Conservation (phyloP, 345 rosid genomes). For the Pistacia atlantica region DNA sequence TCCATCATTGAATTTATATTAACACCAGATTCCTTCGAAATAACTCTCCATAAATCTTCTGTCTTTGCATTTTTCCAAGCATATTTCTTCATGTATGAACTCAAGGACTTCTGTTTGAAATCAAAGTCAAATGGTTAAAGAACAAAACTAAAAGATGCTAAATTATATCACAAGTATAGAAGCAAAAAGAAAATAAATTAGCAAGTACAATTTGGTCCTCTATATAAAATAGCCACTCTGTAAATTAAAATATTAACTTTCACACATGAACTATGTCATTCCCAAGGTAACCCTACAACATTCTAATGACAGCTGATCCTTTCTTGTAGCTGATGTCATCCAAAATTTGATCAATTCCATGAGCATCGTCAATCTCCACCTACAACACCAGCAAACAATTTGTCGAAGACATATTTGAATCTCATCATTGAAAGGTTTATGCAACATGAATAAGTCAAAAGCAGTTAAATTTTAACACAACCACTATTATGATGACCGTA, state of each 20-base stretch:
- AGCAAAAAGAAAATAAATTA: background rate
- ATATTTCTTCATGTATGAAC: constrained; percentile 39
- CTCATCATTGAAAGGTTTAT: background rate
- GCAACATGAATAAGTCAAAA: background rate
- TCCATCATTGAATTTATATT: constrained; percentile 34
- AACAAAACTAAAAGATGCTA: background rate
- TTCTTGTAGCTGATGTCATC: constrained; percentile 43
- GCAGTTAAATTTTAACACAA: background rate
- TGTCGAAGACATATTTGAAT: background rate
- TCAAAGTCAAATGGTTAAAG: background rate
- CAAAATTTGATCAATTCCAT: constrained; percentile 34
- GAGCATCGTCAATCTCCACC: constrained; percentile 36
- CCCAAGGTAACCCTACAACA: constrained; percentile 49
- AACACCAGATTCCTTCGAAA: constrained; percentile 37
- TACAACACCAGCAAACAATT: background rate
- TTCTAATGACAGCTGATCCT: constrained; percentile 44
- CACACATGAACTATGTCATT: constrained; percentile 36
- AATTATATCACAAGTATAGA: background rate
- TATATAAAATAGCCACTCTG: too few relatives aligned
- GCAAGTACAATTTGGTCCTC: background rate
- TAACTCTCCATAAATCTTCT: constrained; percentile 38
- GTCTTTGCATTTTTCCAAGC: constrained; percentile 44
- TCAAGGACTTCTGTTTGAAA: constrained; percentile 32
- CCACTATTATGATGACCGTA: background rate
- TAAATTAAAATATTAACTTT: too few relatives aligned